Conservation (phyloP, 2,329 filamentous ascomycete genomes). For the Fusarium sambucinum region DNA sequence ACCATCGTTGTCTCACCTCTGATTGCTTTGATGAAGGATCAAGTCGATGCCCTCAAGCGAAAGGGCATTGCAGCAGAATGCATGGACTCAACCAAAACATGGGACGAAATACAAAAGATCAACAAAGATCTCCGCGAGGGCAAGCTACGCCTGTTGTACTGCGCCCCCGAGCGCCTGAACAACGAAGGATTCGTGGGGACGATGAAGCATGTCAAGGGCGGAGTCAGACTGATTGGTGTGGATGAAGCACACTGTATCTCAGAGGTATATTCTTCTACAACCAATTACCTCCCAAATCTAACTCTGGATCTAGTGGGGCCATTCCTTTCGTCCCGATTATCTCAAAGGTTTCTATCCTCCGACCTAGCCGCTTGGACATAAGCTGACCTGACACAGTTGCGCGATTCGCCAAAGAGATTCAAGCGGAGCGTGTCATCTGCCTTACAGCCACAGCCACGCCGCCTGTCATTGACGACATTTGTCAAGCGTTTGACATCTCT, state of each 20-base stretch:
- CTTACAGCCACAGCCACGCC: slow-evolving; percentile 71
- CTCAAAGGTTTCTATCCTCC: slow-evolving; percentile 56
- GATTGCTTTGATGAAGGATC: slow-evolving; percentile 71
- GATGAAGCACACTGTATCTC: slow-evolving; percentile 72
- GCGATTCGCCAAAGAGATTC: slow-evolving; percentile 66
- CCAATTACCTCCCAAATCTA: background rate
- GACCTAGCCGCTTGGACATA: background rate
- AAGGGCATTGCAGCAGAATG: slow-evolving; percentile 65
- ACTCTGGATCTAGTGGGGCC: slow-evolving; percentile 56
- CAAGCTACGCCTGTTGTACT: slow-evolving; percentile 66
- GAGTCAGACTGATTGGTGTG: slow-evolving; percentile 67
- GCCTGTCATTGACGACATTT: slow-evolving; percentile 66
- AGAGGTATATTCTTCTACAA: slow-evolving; percentile 24
- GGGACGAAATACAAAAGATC: slow-evolving; percentile 58
- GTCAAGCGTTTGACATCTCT: slow-evolving; percentile 63
- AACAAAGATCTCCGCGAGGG: slow-evolving; percentile 57
- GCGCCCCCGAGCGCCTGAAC: slow-evolving; percentile 70
- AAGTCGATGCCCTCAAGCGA: slow-evolving; percentile 65
- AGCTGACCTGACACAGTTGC: slow-evolving; percentile 54
- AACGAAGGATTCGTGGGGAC: slow-evolving; percentile 70
- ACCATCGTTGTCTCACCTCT: slow-evolving; percentile 69
- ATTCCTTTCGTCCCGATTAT: slow-evolving; percentile 64
- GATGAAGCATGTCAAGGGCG: slow-evolving; percentile 66
- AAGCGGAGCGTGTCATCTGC: slow-evolving; percentile 70
- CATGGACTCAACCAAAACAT: slow-evolving; percentile 67